These are phyloP conservation scores for Phaffomyces thermotolerans DNA, from an alignment of 805 yeast genomes.

Conservation along the genomic window DNA sequence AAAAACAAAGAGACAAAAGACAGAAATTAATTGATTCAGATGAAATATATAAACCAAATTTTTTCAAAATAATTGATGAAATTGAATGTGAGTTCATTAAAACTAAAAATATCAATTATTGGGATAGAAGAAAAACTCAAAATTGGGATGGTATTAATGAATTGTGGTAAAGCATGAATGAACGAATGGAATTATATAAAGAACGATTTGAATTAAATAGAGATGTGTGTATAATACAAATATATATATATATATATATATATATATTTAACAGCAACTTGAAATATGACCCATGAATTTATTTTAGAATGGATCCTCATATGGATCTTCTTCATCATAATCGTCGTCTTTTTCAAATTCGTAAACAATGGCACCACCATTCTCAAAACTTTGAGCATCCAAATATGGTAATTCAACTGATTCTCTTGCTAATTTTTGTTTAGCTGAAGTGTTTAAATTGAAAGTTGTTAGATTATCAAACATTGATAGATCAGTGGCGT, in stretches of 20 bases:
- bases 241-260: neutral
- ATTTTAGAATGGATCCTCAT: conserved; percentile 81
- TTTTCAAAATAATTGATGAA: conserved; percentile 39
- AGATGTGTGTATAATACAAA: neutral
- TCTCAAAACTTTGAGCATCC: conserved; percentile 73
- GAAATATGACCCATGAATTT: neutral
- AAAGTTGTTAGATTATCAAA: conserved; percentile 80
- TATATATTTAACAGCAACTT: neutral
- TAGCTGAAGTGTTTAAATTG: conserved; percentile 66
- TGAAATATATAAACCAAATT: conserved; percentile 46
- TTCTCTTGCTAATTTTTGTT: conserved; percentile 72
- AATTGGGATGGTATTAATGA: conserved; percentile 53
- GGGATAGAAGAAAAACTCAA: conserved; percentile 64
- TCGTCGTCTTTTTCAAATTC: conserved; percentile 96
- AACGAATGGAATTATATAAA: too few species aligned
- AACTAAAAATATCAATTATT: conserved; percentile 51
- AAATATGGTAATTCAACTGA: conserved; percentile 87
- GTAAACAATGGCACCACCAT: conserved; percentile 93
- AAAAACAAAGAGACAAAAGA: conserved; percentile 73
- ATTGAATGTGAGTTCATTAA: conserved; percentile 47
- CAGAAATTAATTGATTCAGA: conserved; percentile 42
- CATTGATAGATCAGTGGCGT: conserved; percentile 43
- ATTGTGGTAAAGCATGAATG: conserved; percentile 41
- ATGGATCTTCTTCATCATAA: conserved; percentile 97
- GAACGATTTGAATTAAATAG: neutral